Base-by-base conservation (phyloP, 202 grass and related monocot genomes). In the Elaeis oleifera region DNA sequence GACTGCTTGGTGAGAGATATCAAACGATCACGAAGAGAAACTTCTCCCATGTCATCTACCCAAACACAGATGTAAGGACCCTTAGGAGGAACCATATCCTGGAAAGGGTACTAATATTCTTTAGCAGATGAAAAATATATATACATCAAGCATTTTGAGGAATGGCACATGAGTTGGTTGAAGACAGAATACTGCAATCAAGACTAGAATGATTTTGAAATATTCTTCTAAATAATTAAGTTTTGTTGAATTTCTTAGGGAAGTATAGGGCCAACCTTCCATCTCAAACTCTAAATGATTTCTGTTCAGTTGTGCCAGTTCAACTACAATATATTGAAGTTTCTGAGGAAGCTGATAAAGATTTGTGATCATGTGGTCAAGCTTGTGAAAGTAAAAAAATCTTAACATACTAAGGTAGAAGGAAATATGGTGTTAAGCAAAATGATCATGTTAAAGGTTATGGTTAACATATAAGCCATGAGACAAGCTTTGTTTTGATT, bases 21-120 rank as follows among this genome's bases (percentile, higher is more conserved):
- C 0, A 84, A 83, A 81, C 89, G 92, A 25, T 97, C 92, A 8
- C 79, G 82, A 32, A 97, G 92, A 61, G 81, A 85, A 49, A 97
- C 84, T 85, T 96, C 88, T 56, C 84, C 84, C 63, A 89, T 89
- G 22, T 97, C 79, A 62, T 88, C 81, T 53, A 92, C 88, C 59
- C 79, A 66, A 73, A 97, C 92, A 53, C 76, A 77, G 60, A 96
- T 91, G 71, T 88, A 96, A 66, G 91, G 91, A 73, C 90, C 87
- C 77, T 97, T 97, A 57, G 92, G 92, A 63, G 92, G 88, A 58
- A 97, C 69, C 88, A 97, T 84, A 73, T 92, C 92, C 88, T 97
- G 56, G 29, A 74, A 68, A 84, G 18, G 23, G 2, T 14, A 3
- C 36, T 27, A 15, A 21, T 32, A 21, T 54, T 19, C 17, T 18